Evolutionary conservation across 2,329 filamentous ascomycete genomes (phyloP), one percentile per base, ranked within the genome.

Genomic region (Arthrobotrys musiformis): DNA sequence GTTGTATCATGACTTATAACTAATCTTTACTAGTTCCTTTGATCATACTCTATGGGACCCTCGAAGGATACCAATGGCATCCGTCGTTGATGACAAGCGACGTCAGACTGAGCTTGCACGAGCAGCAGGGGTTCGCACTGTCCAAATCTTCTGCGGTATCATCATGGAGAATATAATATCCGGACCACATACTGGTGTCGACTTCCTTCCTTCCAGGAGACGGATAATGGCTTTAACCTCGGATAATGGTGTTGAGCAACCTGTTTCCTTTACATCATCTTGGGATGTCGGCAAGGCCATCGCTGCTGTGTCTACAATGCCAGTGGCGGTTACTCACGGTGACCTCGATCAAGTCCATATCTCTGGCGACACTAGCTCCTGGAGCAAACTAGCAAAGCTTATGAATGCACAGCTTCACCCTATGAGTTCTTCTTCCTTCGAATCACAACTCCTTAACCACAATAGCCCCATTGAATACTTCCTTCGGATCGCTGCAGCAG

Each of bases 131-230:
- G 50, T 77, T 33, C 60, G 66, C 9, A 77, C 73, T 7, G 67
- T 77, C 17, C 73, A 77, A 22, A 64, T 77, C 17, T 77, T 77
- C 42, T 77, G 73, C 33, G 73, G 73, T 4, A 70, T 77, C 40
- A 77, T 77, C 11, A 77, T 77, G 73, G 73, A 77, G 30, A 70
- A 70, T 35, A 70, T 77, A 37, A 63, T 70, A 46, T 66, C 73
- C 6, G 73, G 61, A 33, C 66, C 66, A n/a, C 60, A 50, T 30
- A 70, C 73, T 2, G 73, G 73, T 15, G 54, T 77, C 35, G 73
- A 77, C 24, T 77, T 77, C 46, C 54, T 40, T n/a, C 56, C 69
- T 28, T 54, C 60, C 33, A 66, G 66, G 24, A 40, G 73, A 26
- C 58, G 73, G 11, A 50, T 77, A 17, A 33, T 48, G 8, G 66